phyloP scores from a whole-genome alignment of 2,329 filamentous ascomycete species.

The Ilyonectria sp. region DNA sequence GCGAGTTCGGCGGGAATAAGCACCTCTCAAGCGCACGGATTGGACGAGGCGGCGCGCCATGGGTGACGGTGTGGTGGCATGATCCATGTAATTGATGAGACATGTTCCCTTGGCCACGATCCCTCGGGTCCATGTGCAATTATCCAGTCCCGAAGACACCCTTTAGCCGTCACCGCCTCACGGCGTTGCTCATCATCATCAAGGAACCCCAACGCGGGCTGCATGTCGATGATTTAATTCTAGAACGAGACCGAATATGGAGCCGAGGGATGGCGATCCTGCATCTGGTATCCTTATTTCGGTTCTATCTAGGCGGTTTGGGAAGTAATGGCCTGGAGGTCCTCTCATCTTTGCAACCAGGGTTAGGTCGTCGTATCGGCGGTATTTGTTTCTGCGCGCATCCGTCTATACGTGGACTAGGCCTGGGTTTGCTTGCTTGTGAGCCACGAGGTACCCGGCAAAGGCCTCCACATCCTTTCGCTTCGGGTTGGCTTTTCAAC shows the following conservation, averaged over 20 bases:
- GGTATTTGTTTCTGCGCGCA: neutral
- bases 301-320: conserved; percentile 25
- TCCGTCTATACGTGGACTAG: neutral
- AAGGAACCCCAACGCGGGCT: neutral
- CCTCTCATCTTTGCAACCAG: conserved; percentile 5
- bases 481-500: neutral
- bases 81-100: conserved; percentile 35
- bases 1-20: conserved; percentile 43
- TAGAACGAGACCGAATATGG: conserved; percentile 12
- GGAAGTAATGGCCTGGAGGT: conserved; percentile 14
- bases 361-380: neutral
- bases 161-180: conserved; percentile 24
- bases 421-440: neutral
- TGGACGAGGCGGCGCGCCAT: conserved; percentile 32
- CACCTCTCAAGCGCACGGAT: conserved; percentile 33
- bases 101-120: conserved; percentile 26
- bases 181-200: neutral
- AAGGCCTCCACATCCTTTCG: conserved; percentile 4
- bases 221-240: conserved; percentile 1
- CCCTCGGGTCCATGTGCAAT: conserved; percentile 6
- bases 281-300: conserved; percentile 17
- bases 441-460: neutral
- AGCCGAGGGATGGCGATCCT: conserved; percentile 13
- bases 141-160: neutral
- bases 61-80: conserved; percentile 36